These are phyloP conservation scores for Leishmania tropica DNA, from an alignment of 208 protist species.

Conservation along the genomic window DNA sequence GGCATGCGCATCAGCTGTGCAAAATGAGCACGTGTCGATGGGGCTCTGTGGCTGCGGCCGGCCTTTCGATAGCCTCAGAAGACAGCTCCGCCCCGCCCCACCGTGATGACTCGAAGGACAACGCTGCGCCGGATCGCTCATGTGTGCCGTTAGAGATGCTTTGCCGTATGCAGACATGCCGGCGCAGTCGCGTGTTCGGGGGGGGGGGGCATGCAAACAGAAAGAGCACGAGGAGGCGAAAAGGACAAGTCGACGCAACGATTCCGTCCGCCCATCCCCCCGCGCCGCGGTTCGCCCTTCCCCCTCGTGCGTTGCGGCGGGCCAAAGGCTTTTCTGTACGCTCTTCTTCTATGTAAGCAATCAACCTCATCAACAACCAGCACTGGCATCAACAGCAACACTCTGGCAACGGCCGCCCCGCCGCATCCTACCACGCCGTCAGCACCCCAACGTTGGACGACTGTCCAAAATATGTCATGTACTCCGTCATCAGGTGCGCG, in stretches of 20 bases:
- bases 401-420: not conserved
- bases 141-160: not conserved
- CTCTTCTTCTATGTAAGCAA: conserved; percentile 9
- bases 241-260: not conserved
- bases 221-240: not conserved
- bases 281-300: not conserved
- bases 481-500: conserved; percentile 48
- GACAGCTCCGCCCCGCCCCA: not conserved
- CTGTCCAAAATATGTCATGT: conserved; percentile 71
- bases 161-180: not conserved
- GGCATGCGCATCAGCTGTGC: not conserved
- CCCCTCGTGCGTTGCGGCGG: not conserved
- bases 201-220: not conserved
- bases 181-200: not conserved
- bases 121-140: not conserved
- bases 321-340: not conserved
- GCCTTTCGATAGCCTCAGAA: not conserved
- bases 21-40: not conserved
- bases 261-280: not conserved
- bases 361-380: not conserved
- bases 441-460: conserved; percentile 36
- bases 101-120: not conserved
- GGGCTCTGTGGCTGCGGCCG: not conserved
- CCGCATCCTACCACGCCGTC: conserved; percentile 20
- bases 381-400: not conserved